These are phyloP conservation scores for Tolypocladium album DNA, from an alignment of 2,329 filamentous ascomycete species.

Conservation along the genomic window DNA sequence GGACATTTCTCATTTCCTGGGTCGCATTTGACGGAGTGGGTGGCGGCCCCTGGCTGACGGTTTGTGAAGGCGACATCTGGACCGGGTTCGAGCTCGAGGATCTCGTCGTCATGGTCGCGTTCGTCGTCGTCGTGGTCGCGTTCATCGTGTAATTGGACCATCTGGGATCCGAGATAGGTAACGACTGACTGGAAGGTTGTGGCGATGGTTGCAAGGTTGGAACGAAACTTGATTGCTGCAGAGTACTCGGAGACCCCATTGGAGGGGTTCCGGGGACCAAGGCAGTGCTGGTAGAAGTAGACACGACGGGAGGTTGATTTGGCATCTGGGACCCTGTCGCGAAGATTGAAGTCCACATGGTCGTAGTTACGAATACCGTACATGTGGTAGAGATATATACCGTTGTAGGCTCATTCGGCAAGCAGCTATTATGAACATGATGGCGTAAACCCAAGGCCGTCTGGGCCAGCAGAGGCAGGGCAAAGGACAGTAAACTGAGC, in stretches of 20 bases:
- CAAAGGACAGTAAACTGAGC: slow-evolving; percentile 11
- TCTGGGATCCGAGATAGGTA: background rate
- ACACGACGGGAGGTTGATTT: background rate
- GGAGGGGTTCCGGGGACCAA: background rate
- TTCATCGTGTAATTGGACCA: background rate
- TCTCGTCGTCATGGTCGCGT: background rate
- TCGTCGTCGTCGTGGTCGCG: no score
- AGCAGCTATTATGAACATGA: background rate
- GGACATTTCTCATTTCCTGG: slow-evolving; percentile 21
- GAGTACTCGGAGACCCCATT: no score
- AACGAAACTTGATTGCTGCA: background rate
- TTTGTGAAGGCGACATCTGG: background rate
- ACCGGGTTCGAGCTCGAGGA: background rate
- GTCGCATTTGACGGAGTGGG: background rate
- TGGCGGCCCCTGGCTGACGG: no score
- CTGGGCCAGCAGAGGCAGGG: slow-evolving; percentile 15
- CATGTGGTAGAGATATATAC: background rate
- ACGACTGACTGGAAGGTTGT: background rate
- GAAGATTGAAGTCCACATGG: background rate
- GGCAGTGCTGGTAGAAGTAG: background rate
- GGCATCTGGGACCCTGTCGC: background rate
- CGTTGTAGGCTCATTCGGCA: background rate
- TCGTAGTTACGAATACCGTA: background rate
- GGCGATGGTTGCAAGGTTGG: background rate
- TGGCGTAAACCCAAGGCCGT: slow-evolving; percentile 6